Base-by-base conservation (phyloP, 2,329 filamentous ascomycete genomes). In the Herpotrichia juniperi region DNA sequence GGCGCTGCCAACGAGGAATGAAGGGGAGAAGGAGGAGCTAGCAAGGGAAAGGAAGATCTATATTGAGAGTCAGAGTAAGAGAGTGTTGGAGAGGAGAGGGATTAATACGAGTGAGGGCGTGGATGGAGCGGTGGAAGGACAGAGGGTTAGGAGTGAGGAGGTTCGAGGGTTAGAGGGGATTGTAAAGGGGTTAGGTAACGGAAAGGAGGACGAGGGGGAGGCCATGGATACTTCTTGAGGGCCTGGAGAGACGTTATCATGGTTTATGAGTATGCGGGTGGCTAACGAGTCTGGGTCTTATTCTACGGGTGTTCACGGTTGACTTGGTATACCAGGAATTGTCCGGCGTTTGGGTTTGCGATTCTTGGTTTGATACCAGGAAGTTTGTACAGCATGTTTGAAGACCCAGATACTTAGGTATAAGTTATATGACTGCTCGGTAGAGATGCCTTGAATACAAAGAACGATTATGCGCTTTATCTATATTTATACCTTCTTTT, bases 31-130 rank as follows among this genome's bases (percentile, higher is more conserved):
- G 14, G 66, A 71, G n/a, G 74, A 78, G 47, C 79, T 81, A 77
- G 82, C 87, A 32, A 83, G 86, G 47, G 87, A 94, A 70, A 81
- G 93, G 54, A 81, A 88, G 50, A 83, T 89, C 59, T 97, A 97
- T 70, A 87, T 97, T 43, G 93, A 97, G 74, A 83, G 83, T 48
- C 87, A 92, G 65, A 90, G 90, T 45, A 80, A 85, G 60, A 82
- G 89, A 53, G 90, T 96, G 69, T 77, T 97, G 34, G 90, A 96
- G 76, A 81, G 85, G 39, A 79, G 86, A 40, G 89, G 89, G 0
- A 75, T 93, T 50, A 87, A 91, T 55, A 70, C 72, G 2, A 63
- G 35, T 48, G 67, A 73, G 45, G 72, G 72, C 8, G 71, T 69
- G 16, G 67, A 71, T 3, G 67, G 63, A 1, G 52, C 46, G 12